Base-by-base conservation (phyloP, 208 protist species). In the Leishmania aethiopica region DNA sequence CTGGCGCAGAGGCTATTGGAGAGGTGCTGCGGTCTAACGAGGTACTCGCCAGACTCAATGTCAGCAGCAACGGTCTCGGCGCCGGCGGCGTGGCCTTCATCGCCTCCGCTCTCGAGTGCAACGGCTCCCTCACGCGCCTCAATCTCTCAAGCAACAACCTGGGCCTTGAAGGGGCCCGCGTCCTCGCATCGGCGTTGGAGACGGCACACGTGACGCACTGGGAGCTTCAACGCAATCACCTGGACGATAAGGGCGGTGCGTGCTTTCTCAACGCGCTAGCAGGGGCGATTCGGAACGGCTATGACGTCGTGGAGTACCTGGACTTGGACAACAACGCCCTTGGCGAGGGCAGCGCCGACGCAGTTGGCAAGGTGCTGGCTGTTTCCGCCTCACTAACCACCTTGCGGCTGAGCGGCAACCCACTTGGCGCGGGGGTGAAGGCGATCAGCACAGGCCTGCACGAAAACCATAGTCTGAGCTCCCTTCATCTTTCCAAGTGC, bases 61-160 rank as follows among this genome's bases (percentile, higher is more conserved):
- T 99, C 35, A 92, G 89, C 79, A 95, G 93, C 78, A 99, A 98
- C 84, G 96, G 96, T 40, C 91, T 99, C 47, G 95, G 95, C 0
- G 57, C 87, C 4, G 81, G 86, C 3, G 97, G 96, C 42, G 81
- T 98, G 15, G 84, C 87, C 0, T 91, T 86, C 70, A 90, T 98
- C 59, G 86, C 89, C 0, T 78, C 59, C 37, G 91, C 95, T 15
- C 85, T 97, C n/a, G 71, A 83, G 49, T 84, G 90, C 51, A 98
- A 97, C 82, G 57, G 75, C 62, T 89, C 90, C 60, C 83, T 98
- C 32, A 98, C 92, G 19, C 86, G 95, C 70, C 84, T 98, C 25
- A 90, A 98, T 72, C 84, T 98, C 62, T 94, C 90, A 28, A 92
- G 91, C 70, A 98, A 98, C 84, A 97, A 90, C 79, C 86, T 98